Conservation (phyloP, 2,329 filamentous ascomycete species). For the Monilinia vaccinii-corymbosi region DNA sequence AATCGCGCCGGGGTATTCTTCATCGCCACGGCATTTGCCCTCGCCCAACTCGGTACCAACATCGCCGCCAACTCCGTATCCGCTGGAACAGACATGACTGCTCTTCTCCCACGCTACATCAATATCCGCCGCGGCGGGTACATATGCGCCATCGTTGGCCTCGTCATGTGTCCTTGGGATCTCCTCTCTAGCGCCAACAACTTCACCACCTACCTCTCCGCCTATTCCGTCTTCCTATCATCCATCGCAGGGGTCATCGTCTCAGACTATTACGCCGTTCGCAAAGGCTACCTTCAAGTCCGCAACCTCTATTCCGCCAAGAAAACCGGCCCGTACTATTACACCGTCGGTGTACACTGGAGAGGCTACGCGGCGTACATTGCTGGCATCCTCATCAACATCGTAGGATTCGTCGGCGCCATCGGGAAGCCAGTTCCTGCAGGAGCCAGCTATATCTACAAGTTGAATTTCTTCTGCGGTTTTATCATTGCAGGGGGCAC, state of each 20-base stretch:
- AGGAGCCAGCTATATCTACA: conserved; percentile 79
- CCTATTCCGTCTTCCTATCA: conserved; percentile 89
- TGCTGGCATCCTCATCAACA: conserved; percentile 76
- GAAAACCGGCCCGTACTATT: conserved; percentile 62
- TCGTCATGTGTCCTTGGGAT: conserved; percentile 83
- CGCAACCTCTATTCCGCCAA: conserved; percentile 70
- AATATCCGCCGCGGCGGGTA: conserved; percentile 84
- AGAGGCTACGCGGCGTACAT: conserved; percentile 78
- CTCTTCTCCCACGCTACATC: conserved; percentile 68
- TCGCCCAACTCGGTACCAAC: conserved; percentile 79
- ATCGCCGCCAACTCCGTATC: conserved; percentile 82
- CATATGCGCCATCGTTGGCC: conserved; percentile 68
- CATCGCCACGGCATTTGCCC: conserved; percentile 59
- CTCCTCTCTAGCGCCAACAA: conserved; percentile 66
- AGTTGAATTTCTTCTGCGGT: conserved; percentile 82
- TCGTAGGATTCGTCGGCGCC: conserved; percentile 82
- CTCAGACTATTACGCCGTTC: conserved; percentile 79
- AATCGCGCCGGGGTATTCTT: conserved; percentile 70
- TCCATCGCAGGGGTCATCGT: conserved; percentile 89
- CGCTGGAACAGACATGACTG: conserved; percentile 68
- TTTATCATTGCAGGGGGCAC: conserved; percentile 58
- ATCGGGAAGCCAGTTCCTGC: conserved; percentile 63
- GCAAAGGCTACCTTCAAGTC: conserved; percentile 71
- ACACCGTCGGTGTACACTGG: conserved; percentile 66
- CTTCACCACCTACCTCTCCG: conserved; percentile 85